Evolutionary conservation across 345 rosid species (phyloP), one percentile per base, ranked within the genome.

Genomic region (Aethionema arabicum): DNA sequence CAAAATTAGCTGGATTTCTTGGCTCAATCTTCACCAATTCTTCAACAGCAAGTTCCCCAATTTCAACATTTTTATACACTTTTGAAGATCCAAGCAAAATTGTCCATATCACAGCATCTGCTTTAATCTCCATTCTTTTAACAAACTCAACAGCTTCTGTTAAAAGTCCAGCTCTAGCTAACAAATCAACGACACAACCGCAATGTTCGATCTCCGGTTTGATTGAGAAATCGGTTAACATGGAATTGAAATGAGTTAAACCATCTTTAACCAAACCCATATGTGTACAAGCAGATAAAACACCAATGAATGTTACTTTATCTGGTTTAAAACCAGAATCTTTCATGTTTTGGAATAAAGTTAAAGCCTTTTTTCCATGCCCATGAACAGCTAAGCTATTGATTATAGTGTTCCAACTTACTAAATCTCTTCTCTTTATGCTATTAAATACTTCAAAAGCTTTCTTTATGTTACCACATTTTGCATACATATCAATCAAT

Each of bases 101-200:
- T 14, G 87, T 81, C 96, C 96, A 88, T 65, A 91, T 86, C 64
- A 91, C 79, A 53, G 86, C 84, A 79, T 88, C 91, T 0, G 96
- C 83, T 74, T 85, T 63, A 44, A 66, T 72, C 0, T 90, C 89
- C 96, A 88, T 86, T 66, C 56, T 76, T 32, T 37, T 66, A 32
- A 88, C 72, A 74, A 86, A 83, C 61, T 88, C 87, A 66, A 86
- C 70, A 64, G 96, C 96, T 69, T 82, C 80, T 41, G 48, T 67
- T 59, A 91, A 63, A 47, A 76, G 83, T 63, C 96, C 95, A 53
- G 95, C 88, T 36, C 90, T 76, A 2, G 81, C 83, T 40, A 91
- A 85, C 67, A 86, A 69, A 79, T 89, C 93, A 70, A 85, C 91
- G 65, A 92, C 69, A 66, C 96, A 91, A 4, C 96, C 96, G 8